These are phyloP conservation scores for Coniochaeta ligniaria DNA, from an alignment of 2,329 filamentous ascomycete species.

Conservation along the genomic window DNA sequence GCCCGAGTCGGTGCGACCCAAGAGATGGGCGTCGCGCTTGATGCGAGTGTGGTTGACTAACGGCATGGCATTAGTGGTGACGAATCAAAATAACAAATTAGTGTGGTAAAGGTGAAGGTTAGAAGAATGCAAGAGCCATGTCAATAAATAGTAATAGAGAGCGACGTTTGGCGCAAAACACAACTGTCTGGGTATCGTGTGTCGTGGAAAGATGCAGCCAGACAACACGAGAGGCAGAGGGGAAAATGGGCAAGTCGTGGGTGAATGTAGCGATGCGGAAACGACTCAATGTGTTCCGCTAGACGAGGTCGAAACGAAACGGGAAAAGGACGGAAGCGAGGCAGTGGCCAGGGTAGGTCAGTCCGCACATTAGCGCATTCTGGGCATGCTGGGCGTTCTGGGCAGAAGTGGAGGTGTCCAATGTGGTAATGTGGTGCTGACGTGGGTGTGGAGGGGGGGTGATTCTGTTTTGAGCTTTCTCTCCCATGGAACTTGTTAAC, in stretches of 20 bases:
- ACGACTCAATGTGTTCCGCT: no score
- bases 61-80: conserved; percentile 8
- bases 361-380: background rate
- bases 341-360: background rate
- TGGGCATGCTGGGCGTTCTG: background rate
- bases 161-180: background rate
- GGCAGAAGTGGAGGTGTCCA: background rate
- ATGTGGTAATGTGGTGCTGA: background rate
- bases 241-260: background rate
- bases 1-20: conserved; percentile 31
- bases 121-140: background rate
- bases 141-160: background rate
- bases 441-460: background rate
- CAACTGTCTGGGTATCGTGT: background rate
- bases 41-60: conserved; percentile 39
- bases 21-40: conserved; percentile 34
- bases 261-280: background rate
- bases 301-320: background rate
- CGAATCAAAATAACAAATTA: background rate
- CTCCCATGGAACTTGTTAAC: background rate
- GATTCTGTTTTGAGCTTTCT: background rate
- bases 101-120: background rate
- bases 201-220: background rate
- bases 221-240: background rate
- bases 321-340: background rate